Evolutionary conservation across 352 stramenopile genomes (phyloP).

Genomic region (Phytopythium mirpurense): DNA sequence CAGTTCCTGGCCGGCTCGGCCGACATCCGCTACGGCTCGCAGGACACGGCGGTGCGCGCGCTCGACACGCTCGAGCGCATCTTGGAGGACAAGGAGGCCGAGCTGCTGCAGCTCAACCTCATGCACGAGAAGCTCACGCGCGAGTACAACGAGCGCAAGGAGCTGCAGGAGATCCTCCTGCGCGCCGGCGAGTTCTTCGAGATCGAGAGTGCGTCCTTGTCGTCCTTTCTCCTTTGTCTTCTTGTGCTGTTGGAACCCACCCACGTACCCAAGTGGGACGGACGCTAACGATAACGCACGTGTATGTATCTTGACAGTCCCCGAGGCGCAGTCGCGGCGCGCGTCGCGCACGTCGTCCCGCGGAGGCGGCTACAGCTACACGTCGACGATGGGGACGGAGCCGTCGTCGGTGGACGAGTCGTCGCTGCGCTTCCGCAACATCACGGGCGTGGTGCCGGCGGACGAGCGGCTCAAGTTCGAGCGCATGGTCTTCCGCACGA

Average conservation of each 20-base stretch:
- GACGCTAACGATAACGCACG: too few relatives aligned
- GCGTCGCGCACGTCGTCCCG: slow-evolving; percentile 52
- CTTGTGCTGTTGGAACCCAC: too few relatives aligned
- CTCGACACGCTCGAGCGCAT: slow-evolving; percentile 95
- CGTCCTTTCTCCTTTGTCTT: background rate
- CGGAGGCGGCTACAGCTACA: slow-evolving; percentile 47
- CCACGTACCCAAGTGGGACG: too few relatives aligned
- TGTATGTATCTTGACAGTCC: slow-evolving; percentile 36
- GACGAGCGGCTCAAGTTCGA: slow-evolving; percentile 96
- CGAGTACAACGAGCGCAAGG: slow-evolving; percentile 96
- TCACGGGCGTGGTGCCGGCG: slow-evolving; percentile 92
- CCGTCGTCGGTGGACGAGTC: slow-evolving; percentile 25
- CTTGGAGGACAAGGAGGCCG: slow-evolving; percentile 95
- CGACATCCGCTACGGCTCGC: slow-evolving; percentile 72
- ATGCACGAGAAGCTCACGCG: slow-evolving; percentile 97
- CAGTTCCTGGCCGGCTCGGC: slow-evolving; percentile 70
- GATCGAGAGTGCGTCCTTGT: slow-evolving; percentile 53
- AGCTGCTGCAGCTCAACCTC: slow-evolving; percentile 95
- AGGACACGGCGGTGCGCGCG: slow-evolving; percentile 77
- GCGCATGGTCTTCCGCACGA: slow-evolving; percentile 98
- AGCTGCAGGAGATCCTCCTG: slow-evolving; percentile 80
- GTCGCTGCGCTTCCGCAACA: slow-evolving; percentile 89
- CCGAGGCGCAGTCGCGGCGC: slow-evolving; percentile 44
- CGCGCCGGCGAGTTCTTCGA: slow-evolving; percentile 81
- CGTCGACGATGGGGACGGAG: slow-evolving; percentile 15